Evolutionary conservation across 805 yeast species (phyloP).

Genomic region (Metschnikowia cubensis): DNA sequence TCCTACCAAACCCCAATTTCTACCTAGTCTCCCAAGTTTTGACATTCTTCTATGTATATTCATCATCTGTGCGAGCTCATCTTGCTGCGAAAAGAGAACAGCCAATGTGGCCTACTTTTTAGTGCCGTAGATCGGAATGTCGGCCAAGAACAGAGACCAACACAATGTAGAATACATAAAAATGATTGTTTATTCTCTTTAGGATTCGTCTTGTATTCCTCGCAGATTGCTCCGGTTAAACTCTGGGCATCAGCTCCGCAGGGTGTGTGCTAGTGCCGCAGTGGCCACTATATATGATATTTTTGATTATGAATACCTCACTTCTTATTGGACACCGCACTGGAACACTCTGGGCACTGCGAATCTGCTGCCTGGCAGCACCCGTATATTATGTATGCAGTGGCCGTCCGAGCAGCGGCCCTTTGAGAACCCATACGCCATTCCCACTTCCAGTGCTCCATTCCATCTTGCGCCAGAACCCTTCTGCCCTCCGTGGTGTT

Average conservation of each 20-base stretch:
- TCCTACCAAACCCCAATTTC: too few species aligned
- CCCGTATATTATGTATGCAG: slow-evolving; percentile 4
- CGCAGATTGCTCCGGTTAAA: neutral
- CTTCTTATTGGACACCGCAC: slow-evolving; percentile 1
- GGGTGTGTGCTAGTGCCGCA: neutral
- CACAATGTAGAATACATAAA: neutral
- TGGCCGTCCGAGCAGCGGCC: slow-evolving; percentile 7
- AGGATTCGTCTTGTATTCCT: neutral
- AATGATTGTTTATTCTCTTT: too few species aligned
- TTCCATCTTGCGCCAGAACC: neutral
- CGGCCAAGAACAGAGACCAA: neutral
- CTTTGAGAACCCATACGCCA: neutral
- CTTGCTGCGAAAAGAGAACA: neutral
- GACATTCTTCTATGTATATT: too few species aligned
- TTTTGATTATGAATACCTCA: slow-evolving; percentile 4
- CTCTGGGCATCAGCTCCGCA: neutral
- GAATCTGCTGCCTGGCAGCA: neutral
- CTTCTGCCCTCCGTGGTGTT: neutral
- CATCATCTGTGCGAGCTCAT: neutral
- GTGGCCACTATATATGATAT: neutral
- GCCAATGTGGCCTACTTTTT: neutral
- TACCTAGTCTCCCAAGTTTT: too few species aligned
- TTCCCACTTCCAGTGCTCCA: neutral
- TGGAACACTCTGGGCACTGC: neutral
- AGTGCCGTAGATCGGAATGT: neutral